These are phyloP conservation scores for Solanum stenotomum DNA, from an alignment of 257 asterid genomes.

Conservation along the genomic window DNA sequence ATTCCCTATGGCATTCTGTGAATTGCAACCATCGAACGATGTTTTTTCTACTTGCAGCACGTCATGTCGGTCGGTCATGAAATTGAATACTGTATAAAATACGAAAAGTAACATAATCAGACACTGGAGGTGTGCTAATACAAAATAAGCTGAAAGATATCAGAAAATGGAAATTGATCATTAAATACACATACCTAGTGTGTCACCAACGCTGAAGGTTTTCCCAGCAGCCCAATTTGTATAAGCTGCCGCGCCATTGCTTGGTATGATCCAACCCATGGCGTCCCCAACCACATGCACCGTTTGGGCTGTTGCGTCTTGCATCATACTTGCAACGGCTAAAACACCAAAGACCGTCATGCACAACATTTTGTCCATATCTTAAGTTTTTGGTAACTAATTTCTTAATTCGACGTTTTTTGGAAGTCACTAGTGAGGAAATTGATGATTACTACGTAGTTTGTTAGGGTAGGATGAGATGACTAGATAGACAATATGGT, in stretches of 20 bases:
- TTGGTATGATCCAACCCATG: slow-evolving; percentile 29
- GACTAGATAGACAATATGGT: too few species aligned
- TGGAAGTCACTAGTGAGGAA: background rate
- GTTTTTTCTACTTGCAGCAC: background rate
- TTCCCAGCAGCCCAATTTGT: slow-evolving; percentile 25
- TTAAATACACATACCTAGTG: slow-evolving; percentile 6
- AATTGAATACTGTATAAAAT: background rate
- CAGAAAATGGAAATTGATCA: background rate
- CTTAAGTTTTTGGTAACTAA: background rate
- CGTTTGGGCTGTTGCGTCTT: slow-evolving; percentile 16
- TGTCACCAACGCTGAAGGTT: slow-evolving; percentile 30
- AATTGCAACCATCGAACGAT: slow-evolving; percentile 9
- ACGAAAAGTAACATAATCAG: background rate
- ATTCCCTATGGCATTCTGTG: background rate
- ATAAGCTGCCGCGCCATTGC: slow-evolving; percentile 9
- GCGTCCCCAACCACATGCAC: slow-evolving; percentile 25
- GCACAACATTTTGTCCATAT: background rate
- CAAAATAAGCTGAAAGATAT: background rate
- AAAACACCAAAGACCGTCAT: slow-evolving; percentile 3
- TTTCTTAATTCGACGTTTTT: background rate
- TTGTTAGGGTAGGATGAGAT: background rate
- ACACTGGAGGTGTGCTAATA: background rate
- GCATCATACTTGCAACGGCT: background rate
- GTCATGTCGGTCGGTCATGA: background rate
- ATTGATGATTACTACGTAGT: background rate